A percentile compares a stretch with the other conserved stretches of the same genome.
Evolutionary conservation across 2,329 filamentous ascomycete species (phyloP).

Genomic region (Myrmaecium sp.): DNA sequence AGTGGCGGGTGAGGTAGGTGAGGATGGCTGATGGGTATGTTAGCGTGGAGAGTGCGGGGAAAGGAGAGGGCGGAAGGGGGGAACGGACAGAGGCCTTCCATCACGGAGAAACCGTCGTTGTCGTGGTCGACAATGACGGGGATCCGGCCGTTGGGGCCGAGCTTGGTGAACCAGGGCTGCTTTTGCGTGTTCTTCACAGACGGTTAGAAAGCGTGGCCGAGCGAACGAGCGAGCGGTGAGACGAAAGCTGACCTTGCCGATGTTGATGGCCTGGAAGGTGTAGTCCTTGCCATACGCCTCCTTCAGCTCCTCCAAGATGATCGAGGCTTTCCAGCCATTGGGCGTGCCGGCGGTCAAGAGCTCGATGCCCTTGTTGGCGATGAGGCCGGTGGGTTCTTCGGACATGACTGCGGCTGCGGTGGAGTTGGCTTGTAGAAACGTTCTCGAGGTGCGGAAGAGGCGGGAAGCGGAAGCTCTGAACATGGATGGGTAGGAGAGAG

Average conservation of each 20-base stretch:
- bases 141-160: slow-evolving; percentile 49
- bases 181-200: slow-evolving; percentile 47
- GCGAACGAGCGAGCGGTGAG: slow-evolving; percentile 1
- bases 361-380: slow-evolving; percentile 47
- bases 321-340: slow-evolving; percentile 37
- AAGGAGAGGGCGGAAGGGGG: not conserved
- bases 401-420: slow-evolving; percentile 3
- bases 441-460: not conserved
- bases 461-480: too few relatives aligned
- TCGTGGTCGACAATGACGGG: slow-evolving; percentile 52
- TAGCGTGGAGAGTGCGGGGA: not conserved
- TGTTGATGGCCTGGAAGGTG: slow-evolving; percentile 42
- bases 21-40: slow-evolving; percentile 19
- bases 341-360: slow-evolving; percentile 39
- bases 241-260: too few relatives aligned
- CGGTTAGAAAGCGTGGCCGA: too few relatives aligned
- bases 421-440: not conserved
- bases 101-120: slow-evolving; percentile 36
- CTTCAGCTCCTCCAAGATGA: slow-evolving; percentile 49
- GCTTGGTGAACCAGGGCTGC: slow-evolving; percentile 46
- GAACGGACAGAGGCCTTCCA: slow-evolving; percentile 21
- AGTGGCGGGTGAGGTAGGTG: slow-evolving; percentile 26
- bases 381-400: slow-evolving; percentile 25
- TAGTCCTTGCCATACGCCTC: slow-evolving; percentile 46
- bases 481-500: too few relatives aligned